Percentiles rank a stretch among this genome's conserved stretches.
Conservation (phyloP, 768 basidiomycete genomes). For the Calocybe gangraenosa region DNA sequence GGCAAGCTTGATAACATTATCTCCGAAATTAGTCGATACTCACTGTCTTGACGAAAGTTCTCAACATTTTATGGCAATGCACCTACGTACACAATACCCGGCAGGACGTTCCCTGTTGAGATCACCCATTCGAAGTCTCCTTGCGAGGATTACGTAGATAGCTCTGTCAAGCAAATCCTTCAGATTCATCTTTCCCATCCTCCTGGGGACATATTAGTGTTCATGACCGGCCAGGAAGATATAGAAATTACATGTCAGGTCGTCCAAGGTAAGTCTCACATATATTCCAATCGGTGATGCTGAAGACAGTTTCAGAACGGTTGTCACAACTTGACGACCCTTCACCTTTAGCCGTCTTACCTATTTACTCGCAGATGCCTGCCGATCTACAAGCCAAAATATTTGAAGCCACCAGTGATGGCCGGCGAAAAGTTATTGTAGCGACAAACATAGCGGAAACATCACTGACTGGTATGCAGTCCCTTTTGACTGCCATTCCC, state of each 20-base stretch:
- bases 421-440: slow-evolving; percentile 93
- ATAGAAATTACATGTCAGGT: slow-evolving; percentile 98
- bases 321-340: slow-evolving; percentile 90
- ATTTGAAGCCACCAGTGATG: slow-evolving; percentile 91
- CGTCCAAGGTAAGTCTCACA: slow-evolving; percentile 57
- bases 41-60: slow-evolving; percentile 51
- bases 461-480: slow-evolving; percentile 75
- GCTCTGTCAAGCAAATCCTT: slow-evolving; percentile 95
- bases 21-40: background rate
- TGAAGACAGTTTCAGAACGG: slow-evolving; percentile 58
- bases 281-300: background rate
- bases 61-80: slow-evolving; percentile 94
- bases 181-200: slow-evolving; percentile 94
- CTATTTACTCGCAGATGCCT: slow-evolving; percentile 99
- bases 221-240: slow-evolving; percentile 99
- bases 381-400: slow-evolving; percentile 98
- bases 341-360: slow-evolving; percentile 81
- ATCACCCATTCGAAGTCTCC: slow-evolving; percentile 95
- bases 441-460: slow-evolving; percentile 99
- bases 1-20: slow-evolving; percentile 37
- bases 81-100: slow-evolving; percentile 87
- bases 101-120: slow-evolving; percentile 96
- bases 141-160: slow-evolving; percentile 98
- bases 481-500: slow-evolving; percentile 3
- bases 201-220: slow-evolving; percentile 92